Conservation (phyloP, 495 filamentous ascomycete species). For the Podospora tetraspora region DNA sequence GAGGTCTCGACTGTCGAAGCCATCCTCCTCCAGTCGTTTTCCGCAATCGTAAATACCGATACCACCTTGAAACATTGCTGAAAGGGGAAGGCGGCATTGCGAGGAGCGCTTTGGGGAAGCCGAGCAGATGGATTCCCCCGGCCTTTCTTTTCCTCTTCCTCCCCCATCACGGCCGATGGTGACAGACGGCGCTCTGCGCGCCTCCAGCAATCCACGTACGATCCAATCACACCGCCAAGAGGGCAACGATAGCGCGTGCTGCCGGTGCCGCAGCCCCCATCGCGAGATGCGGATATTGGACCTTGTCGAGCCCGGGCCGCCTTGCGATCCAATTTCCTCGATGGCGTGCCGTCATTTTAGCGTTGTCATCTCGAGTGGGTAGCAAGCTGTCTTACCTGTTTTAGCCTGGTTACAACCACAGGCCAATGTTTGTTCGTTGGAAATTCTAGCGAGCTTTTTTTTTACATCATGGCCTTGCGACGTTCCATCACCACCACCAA, state of each 20-base stretch:
- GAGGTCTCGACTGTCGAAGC: neutral
- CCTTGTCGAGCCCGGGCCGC: neutral
- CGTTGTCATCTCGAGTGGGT: neutral
- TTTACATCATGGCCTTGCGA: neutral
- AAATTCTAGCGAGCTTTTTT: neutral
- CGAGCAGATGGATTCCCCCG: neutral
- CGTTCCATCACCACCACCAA: neutral
- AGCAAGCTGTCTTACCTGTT: neutral
- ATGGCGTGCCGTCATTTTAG: neutral
- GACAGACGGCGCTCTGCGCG: neutral
- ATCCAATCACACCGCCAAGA: neutral
- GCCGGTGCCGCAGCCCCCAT: too few relatives aligned
- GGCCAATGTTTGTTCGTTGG: neutral
- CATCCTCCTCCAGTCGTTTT: conserved; percentile 11
- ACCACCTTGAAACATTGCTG: neutral
- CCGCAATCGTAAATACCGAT: neutral
- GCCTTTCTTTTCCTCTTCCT: too few relatives aligned
- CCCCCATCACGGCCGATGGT: neutral
- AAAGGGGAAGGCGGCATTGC: conserved; percentile 17
- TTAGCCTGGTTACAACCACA: neutral
- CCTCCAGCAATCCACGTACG: neutral
- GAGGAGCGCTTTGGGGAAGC: conserved; percentile 14
- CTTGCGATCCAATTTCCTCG: neutral
- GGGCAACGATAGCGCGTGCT: too few relatives aligned
- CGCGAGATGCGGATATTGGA: neutral